Percentiles rank a stretch among this genome's conserved stretches.
Conservation (phyloP, 805 yeast genomes). For the Sugiyamaella mastotermitis region DNA sequence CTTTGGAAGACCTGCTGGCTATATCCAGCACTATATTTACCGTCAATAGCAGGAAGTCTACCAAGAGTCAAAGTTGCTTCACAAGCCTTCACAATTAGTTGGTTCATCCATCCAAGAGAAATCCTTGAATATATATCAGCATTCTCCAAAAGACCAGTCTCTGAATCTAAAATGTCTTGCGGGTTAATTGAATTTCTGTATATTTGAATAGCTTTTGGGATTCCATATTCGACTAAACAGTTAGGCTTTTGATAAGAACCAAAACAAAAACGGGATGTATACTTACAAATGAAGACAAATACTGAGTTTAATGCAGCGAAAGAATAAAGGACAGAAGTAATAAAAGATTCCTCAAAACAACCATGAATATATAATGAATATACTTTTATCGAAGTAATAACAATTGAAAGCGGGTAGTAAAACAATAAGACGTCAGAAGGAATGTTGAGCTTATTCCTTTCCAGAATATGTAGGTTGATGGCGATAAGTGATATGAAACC, state of each 20-base stretch:
- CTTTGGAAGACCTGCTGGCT: slow-evolving; percentile 11
- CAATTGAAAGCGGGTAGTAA: slow-evolving; percentile 14
- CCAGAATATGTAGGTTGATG: slow-evolving; percentile 14
- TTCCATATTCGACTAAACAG: slow-evolving; percentile 7
- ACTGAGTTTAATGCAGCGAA: slow-evolving; percentile 4
- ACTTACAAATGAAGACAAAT: slow-evolving; percentile 7
- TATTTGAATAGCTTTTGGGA: too few relatives aligned
- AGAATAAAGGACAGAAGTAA: slow-evolving; percentile 5
- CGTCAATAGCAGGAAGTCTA: slow-evolving; percentile 30
- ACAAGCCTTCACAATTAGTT: slow-evolving; percentile 48
- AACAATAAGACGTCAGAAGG: slow-evolving; percentile 16
- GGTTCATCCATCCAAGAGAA: slow-evolving; percentile 56
- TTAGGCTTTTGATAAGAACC: neutral
- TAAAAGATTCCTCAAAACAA: slow-evolving; percentile 2
- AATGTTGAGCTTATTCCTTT: slow-evolving; percentile 10
- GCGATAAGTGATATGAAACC: slow-evolving; percentile 4
- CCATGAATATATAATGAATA: slow-evolving; percentile 8
- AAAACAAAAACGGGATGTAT: neutral
- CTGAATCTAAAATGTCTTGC: slow-evolving; percentile 5
- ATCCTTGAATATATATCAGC: slow-evolving; percentile 48
- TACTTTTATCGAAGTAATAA: slow-evolving; percentile 14
- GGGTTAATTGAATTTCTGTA: too few relatives aligned
- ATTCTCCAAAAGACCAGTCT: slow-evolving; percentile 25
- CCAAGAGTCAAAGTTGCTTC: slow-evolving; percentile 36
- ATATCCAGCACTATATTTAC: slow-evolving; percentile 28